These are phyloP conservation scores for Cladorrhinum sp. DNA, from an alignment of 2,329 filamentous ascomycete genomes.

Conservation along the genomic window DNA sequence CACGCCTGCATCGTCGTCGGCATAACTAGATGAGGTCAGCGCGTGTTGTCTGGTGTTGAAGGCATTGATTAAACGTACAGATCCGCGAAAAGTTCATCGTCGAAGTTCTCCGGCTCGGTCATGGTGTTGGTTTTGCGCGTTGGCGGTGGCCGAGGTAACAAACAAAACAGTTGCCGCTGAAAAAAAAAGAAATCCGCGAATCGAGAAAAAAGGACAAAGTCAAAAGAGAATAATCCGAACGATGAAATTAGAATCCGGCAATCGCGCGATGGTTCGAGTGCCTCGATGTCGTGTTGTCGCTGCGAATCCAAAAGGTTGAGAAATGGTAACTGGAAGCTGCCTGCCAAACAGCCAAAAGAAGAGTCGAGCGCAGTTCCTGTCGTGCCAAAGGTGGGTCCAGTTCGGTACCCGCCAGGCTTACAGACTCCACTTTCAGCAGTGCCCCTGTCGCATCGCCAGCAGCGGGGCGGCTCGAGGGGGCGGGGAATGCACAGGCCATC, in stretches of 20 bases:
- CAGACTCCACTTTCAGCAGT: not conserved
- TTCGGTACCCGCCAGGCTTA: slow-evolving; percentile 1
- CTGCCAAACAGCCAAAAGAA: slow-evolving; percentile 1
- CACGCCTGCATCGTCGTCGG: slow-evolving; percentile 56
- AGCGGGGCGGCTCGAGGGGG: not conserved
- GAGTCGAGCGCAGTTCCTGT: slow-evolving; percentile 8
- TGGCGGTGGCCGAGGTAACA: not conserved
- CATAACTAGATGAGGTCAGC: slow-evolving; percentile 48
- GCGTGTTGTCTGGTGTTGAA: not conserved
- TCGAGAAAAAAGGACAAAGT: not conserved
- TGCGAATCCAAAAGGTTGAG: not conserved
- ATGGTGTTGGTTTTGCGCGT: slow-evolving; percentile 44
- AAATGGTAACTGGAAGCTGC: slow-evolving; percentile 5
- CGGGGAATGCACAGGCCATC: slow-evolving; percentile 9
- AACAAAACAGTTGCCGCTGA: not conserved
- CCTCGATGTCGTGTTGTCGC: not conserved
- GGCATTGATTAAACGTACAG: slow-evolving; percentile 57
- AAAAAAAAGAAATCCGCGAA: not conserved
- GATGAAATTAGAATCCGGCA: not conserved
- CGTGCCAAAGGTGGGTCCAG: slow-evolving; percentile 12
- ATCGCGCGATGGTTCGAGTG: not conserved
- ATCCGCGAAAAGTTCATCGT: slow-evolving; percentile 89
- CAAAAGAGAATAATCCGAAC: not conserved
- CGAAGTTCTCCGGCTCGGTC: slow-evolving; percentile 73
- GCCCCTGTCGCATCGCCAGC: not conserved